Evolutionary conservation across 1,284 basidiomycete genomes (phyloP).

Genomic region (Inonotus hispidus): DNA sequence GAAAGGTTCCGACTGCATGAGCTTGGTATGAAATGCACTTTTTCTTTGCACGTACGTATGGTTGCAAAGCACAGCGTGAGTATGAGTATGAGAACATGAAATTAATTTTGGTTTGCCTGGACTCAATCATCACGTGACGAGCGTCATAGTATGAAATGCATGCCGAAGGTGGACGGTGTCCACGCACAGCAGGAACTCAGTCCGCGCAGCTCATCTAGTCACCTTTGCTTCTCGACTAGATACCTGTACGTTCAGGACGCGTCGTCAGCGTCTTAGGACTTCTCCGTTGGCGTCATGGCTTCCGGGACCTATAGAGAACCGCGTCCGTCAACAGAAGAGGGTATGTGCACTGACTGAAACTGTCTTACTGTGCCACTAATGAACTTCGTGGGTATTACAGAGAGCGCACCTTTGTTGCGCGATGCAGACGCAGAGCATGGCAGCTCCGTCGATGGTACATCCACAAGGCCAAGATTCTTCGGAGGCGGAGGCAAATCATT

Average conservation of each 20-base stretch:
- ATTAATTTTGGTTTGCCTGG: too few species aligned
- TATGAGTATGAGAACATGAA: too few species aligned
- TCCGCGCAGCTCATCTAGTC: background rate
- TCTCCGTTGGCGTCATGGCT: slow-evolving; percentile 4
- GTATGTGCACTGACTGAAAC: slow-evolving; percentile 15
- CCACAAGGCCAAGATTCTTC: background rate
- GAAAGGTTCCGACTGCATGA: too few species aligned
- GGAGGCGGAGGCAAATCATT: slow-evolving; percentile 30
- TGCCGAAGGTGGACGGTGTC: background rate
- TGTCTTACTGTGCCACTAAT: background rate
- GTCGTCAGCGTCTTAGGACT: background rate
- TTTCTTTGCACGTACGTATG: too few species aligned
- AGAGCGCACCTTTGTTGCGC: slow-evolving; percentile 49
- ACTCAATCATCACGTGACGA: background rate
- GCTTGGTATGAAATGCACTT: too few species aligned
- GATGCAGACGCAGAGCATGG: slow-evolving; percentile 30
- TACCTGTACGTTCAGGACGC: background rate
- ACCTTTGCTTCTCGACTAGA: background rate
- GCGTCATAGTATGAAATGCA: background rate
- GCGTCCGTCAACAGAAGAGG: slow-evolving; percentile 26
- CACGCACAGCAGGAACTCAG: background rate
- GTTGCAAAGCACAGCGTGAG: too few species aligned
- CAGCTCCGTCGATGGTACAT: background rate
- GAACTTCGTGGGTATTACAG: slow-evolving; percentile 29
- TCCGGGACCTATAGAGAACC: slow-evolving; percentile 22